Base-by-base conservation (phyloP, 2,329 filamentous ascomycete species). In the Calonectria leucothoes region DNA sequence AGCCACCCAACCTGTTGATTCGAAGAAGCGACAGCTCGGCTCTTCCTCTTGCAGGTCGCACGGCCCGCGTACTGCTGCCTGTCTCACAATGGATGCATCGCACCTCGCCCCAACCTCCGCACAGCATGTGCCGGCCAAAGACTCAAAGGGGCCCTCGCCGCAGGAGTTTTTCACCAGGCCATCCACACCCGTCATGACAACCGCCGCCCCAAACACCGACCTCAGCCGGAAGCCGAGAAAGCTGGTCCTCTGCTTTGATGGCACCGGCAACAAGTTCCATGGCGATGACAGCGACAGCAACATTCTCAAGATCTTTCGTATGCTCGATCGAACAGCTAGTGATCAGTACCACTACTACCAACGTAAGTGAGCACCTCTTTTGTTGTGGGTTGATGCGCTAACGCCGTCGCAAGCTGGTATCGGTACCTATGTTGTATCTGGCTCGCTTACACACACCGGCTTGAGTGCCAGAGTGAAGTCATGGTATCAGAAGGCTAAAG, bases 401-500 rank as follows among this genome's bases (percentile, higher is more conserved):
- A 48, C 51, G 35, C 68, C 78, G 27, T 11, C n/a, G 12, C 15
- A 0, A 91, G 89, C 91, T 15, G 93, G 93, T 11, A 95, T 95
- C 75, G 93, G 93, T 17, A 95, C 93, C 0, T 95, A 95, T 78
- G 89, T 94, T 35, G 88, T 92, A 1, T 91, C 91, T 0, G 88
- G 86, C 14, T 90, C 88, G 11, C 85, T 93, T 52, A 89, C 89
- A 1, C 89, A 91, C 76, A 93, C 89, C 0, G 88, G 90, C 14
- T 79, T 87, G 0, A 82, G 88, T 27, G 89, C 91, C 8, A 89
- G 91, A 17, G 78, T 94, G 70, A 89, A 89, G 74, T 93, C 91
- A 11, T 94, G 92, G 91, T 93, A 93, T 79, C 84, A 88, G 52
- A 94, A 94, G 78, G 92, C 93, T 73, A 95, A 95, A 77, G 94